Conservation (phyloP, 2,329 filamentous ascomycete species). For the Didymella lethalis region DNA sequence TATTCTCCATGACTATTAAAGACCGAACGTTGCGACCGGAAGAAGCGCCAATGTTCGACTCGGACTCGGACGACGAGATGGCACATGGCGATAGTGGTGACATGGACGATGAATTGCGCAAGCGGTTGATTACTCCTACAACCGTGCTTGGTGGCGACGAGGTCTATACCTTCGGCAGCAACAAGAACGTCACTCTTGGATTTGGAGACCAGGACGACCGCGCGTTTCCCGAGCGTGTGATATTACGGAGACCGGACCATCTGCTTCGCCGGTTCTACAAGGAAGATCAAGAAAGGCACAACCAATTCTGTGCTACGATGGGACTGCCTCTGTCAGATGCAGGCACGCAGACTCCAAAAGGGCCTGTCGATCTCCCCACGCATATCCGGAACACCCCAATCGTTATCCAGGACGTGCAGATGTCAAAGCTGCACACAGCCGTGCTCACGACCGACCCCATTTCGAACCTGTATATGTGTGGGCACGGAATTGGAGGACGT, state of each 20-base stretch:
- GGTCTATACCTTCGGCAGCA: conserved; percentile 92
- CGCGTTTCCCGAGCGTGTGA: conserved; percentile 87
- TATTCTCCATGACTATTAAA: conserved; percentile 88
- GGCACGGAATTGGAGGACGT: conserved; percentile 87
- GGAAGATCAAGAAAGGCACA: conserved; percentile 66
- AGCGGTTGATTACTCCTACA: conserved; percentile 39
- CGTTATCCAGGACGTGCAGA: conserved; percentile 78
- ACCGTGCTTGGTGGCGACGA: conserved; percentile 73
- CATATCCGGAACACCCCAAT: conserved; percentile 76
- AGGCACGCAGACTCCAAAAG: conserved; percentile 40
- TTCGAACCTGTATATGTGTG: conserved; percentile 91
- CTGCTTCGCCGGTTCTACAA: conserved; percentile 76
- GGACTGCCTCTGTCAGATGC: conserved; percentile 40
- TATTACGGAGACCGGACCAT: conserved; percentile 77
- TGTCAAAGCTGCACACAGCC: conserved; percentile 92
- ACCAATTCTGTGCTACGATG: conserved; percentile 50
- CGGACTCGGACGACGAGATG: conserved; percentile 60
- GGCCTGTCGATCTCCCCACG: conserved; percentile 70
- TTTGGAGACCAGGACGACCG: conserved; percentile 96
- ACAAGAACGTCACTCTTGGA: conserved; percentile 91
- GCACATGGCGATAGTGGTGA: conserved; percentile 55
- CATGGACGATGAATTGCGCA: conserved; percentile 44
- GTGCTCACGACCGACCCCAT: conserved; percentile 86
- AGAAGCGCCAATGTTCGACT: conserved; percentile 54
- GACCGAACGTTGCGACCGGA: conserved; percentile 68